Conservation (phyloP, 768 basidiomycete genomes). For the Mrakia hoshinonis region DNA sequence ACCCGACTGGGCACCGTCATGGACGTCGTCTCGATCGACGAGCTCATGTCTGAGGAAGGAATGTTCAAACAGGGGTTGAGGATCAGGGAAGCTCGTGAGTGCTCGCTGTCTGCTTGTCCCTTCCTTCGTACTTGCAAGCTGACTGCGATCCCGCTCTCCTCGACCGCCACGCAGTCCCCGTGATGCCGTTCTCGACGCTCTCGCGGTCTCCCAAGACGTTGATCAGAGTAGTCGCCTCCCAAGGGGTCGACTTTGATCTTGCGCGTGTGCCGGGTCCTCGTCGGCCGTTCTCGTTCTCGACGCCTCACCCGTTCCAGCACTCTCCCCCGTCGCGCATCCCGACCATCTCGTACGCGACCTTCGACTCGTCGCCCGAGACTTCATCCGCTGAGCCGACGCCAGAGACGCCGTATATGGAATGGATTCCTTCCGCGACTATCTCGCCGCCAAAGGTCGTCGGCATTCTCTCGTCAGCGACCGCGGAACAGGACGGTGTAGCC, state of each 20-base stretch:
- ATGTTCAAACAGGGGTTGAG: background rate
- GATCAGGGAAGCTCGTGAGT: background rate
- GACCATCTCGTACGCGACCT: background rate
- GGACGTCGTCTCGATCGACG: background rate
- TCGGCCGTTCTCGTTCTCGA: background rate
- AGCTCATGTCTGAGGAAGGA: background rate
- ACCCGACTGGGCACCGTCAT: background rate
- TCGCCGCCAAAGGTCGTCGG: background rate
- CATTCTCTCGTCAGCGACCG: too few species aligned
- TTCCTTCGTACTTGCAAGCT: background rate
- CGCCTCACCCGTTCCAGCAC: background rate
- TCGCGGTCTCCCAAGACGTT: background rate
- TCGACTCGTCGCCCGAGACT: background rate
- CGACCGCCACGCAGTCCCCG: background rate
- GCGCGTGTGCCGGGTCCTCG: background rate
- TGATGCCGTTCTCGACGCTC: background rate
- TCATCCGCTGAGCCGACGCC: background rate
- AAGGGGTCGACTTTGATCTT: background rate
- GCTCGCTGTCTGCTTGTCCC: background rate
- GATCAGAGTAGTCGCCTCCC: background rate
- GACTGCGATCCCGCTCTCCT: background rate
- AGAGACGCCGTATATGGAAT: background rate
- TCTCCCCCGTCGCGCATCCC: background rate
- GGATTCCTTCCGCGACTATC: background rate
- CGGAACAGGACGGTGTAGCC: background rate